phyloP scores from a whole-genome alignment of 2,329 filamentous ascomycete genomes.

The Decorospora gaudefroyi region DNA sequence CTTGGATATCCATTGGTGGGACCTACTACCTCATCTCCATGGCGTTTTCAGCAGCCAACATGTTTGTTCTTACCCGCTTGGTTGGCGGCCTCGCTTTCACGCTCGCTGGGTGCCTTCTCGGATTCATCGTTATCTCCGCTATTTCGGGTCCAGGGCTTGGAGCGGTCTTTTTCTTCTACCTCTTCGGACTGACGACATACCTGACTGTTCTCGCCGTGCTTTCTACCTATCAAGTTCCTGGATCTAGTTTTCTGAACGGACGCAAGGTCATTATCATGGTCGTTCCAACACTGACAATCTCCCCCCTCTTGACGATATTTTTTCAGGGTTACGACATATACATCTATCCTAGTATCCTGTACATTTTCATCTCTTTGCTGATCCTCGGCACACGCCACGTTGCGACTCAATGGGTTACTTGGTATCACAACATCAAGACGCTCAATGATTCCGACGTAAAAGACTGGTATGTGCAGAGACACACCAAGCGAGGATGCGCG shows the following conservation, averaged over 20 bases:
- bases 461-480: slow-evolving; percentile 53
- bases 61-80: slow-evolving; percentile 60
- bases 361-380: slow-evolving; percentile 57
- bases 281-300: slow-evolving; percentile 61
- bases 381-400: slow-evolving; percentile 59
- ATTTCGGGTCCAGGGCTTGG: slow-evolving; percentile 53
- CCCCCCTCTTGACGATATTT: slow-evolving; percentile 61
- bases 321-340: slow-evolving; percentile 57
- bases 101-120: slow-evolving; percentile 57
- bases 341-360: slow-evolving; percentile 62
- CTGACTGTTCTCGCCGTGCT: slow-evolving; percentile 60
- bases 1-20: slow-evolving; percentile 66
- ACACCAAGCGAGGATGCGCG: slow-evolving; percentile 21
- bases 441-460: slow-evolving; percentile 57
- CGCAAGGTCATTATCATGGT: slow-evolving; percentile 60
- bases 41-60: slow-evolving; percentile 60
- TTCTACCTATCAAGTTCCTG: slow-evolving; percentile 54
- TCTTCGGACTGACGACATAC: slow-evolving; percentile 62
- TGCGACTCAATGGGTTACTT: slow-evolving; percentile 63
- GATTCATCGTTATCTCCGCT: slow-evolving; percentile 57
- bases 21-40: slow-evolving; percentile 65
- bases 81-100: slow-evolving; percentile 58
- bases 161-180: slow-evolving; percentile 64
- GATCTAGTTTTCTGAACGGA: slow-evolving; percentile 61
- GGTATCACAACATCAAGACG: slow-evolving; percentile 58